Evolutionary conservation across 176 grass and related monocot genomes (phyloP), one percentile per base, ranked within the genome.

Genomic region (Raddia distichophylla): DNA sequence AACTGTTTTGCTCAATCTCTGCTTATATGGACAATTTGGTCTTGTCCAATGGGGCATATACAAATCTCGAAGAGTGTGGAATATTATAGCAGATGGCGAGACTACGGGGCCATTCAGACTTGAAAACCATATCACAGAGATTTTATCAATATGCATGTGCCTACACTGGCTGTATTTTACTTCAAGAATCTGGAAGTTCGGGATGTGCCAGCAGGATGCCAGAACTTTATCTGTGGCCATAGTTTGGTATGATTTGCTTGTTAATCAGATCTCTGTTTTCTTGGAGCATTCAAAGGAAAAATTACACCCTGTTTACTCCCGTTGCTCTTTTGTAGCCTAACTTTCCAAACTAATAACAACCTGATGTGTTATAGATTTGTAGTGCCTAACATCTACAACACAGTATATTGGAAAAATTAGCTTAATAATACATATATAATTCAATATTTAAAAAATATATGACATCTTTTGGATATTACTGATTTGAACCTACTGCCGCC

Each of bases 221-320:
- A 1, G 35, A 78, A 78, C 32, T 19, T 60, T 6, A 2, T 19
- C 50, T 65, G 22, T 50, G 19, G 60, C 47, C 60, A 35, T 35
- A 19, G 46, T 64, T 27, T 64, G 27, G 27, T 52, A 16, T 52
- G 60, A 17, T 76, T 46, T 78, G 15, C 5, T 32, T 10, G 27
- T 52, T 78, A 78, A 64, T 6, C 16, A 50, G 67, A 22, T 42
- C 12, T 10, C 67, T 82, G 54, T 33, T 71, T 71, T 22, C 61
- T 40, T 74, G 61, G 49, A 55, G 3, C 59, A 52, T 63, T 60
- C 60, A 17, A 71, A 83, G 69, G 80, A 65, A 70, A 74, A 65
- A 54, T 44, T 50, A 42, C 69, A 74, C 18, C 44, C 18, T 32
- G 11, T n/a, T 65, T 83, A 64, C 19, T 83, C 48, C 33, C 65